Percentiles rank a stretch among this genome's conserved stretches.
These are phyloP conservation scores for Picochlorum sp. DNA, from an alignment of 139 green algal genomes.

Conservation along the genomic window DNA sequence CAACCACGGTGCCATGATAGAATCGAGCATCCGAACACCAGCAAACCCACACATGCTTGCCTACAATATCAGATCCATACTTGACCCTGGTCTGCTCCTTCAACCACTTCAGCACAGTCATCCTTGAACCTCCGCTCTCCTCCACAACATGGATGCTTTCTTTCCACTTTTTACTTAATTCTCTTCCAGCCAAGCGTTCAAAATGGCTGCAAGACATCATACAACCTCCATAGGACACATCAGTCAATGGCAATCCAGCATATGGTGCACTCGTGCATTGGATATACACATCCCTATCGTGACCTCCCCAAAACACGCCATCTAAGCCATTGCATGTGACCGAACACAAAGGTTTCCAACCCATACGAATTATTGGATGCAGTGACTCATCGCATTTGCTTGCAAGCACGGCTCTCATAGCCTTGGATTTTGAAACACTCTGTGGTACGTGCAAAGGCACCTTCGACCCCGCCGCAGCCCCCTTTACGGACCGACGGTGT, in stretches of 20 bases:
- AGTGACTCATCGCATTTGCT: constrained; percentile 10
- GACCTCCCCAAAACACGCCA: constrained; percentile 26
- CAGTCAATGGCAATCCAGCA: constrained; percentile 17
- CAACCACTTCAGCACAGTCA: constrained; percentile 25
- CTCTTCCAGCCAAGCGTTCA: constrained; percentile 22
- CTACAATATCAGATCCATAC: constrained; percentile 13
- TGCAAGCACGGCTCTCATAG: neutral
- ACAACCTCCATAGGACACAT: constrained; percentile 23
- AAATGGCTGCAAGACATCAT: constrained; percentile 36
- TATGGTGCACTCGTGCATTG: constrained; percentile 19
- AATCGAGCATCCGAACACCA: constrained; percentile 24
- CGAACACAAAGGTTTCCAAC: constrained; percentile 21
- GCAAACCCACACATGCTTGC: constrained; percentile 20
- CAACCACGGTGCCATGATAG: constrained; percentile 22
- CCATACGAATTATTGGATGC: constrained; percentile 25
- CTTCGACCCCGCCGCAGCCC: too few species aligned
- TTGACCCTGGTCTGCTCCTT: constrained; percentile 13
- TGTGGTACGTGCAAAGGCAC: too few species aligned
- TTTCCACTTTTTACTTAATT: constrained; percentile 38
- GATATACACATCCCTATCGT: constrained; percentile 25
- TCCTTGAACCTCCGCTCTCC: constrained; percentile 19
- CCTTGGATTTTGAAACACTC: neutral
- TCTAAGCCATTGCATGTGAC: constrained; percentile 28
- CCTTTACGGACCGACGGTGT: too few species aligned
- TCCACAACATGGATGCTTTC: constrained; percentile 34